These are phyloP conservation scores for Cocos nucifera DNA, from an alignment of 176 grass and related monocot species.

Conservation along the genomic window DNA sequence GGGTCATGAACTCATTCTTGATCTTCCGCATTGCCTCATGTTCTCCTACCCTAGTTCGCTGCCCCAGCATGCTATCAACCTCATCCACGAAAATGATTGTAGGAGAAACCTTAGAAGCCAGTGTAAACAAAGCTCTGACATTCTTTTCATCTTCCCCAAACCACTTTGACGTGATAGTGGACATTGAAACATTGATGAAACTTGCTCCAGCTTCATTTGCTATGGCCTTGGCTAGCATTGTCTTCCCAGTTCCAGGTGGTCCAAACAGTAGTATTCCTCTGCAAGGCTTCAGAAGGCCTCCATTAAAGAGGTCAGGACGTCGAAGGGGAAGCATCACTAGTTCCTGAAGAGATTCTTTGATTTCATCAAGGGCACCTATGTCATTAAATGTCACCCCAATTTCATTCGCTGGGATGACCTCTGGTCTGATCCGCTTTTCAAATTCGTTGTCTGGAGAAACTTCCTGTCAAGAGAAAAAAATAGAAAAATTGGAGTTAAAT, in stretches of 20 bases:
- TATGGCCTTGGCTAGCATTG: constrained; percentile 98
- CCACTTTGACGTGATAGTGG: constrained; percentile 97
- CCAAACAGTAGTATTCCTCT: constrained; percentile 85
- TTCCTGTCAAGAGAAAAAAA: constrained; percentile 33
- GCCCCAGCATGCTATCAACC: constrained; percentile 93
- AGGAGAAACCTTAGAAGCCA: constrained; percentile 85
- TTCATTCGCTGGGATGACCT: constrained; percentile 82
- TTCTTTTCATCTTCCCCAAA: constrained; percentile 96
- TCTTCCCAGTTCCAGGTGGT: constrained; percentile 94
- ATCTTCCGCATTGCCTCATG: constrained; percentile 98
- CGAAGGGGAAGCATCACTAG: constrained; percentile 95
- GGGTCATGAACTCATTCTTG: constrained; percentile 99
- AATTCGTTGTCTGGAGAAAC: constrained; percentile 87
- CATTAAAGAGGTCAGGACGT: constrained; percentile 86
- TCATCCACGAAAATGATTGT: constrained; percentile 97
- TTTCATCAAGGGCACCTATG: constrained; percentile 83
- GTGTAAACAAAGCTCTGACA: constrained; percentile 81
- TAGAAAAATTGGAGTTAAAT: too few relatives aligned
- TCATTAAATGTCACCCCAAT: constrained; percentile 96
- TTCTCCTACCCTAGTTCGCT: constrained; percentile 66
- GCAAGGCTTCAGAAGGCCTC: constrained; percentile 89
- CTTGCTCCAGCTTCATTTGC: constrained; percentile 91
- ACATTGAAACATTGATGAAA: constrained; percentile 97
- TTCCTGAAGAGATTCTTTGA: constrained; percentile 96
- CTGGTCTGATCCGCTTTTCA: constrained; percentile 88